These are phyloP conservation scores for Keqinozyma sinolaborantium DNA, from an alignment of 1,139 yeast genomes.

Conservation along the genomic window DNA sequence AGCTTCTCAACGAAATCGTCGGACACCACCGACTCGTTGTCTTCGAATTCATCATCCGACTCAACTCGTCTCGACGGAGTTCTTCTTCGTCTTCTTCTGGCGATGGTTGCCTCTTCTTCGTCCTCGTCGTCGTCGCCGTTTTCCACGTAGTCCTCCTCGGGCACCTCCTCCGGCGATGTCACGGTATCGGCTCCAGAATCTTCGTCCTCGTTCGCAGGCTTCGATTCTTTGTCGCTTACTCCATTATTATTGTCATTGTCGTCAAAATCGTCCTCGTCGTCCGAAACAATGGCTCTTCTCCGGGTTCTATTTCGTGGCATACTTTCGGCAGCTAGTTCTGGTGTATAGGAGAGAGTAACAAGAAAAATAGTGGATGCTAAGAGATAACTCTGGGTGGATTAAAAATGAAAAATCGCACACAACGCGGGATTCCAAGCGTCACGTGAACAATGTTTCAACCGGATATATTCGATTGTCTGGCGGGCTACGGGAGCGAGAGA, in stretches of 20 bases:
- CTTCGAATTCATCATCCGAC: conserved; percentile 16
- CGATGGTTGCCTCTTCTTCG: conserved; percentile 7
- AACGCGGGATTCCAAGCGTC: too few species aligned
- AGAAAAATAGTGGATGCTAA: conserved; percentile 10
- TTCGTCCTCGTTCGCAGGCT: conserved; percentile 2
- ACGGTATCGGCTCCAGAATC: conserved; percentile 7
- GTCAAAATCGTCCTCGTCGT: conserved; percentile 7
- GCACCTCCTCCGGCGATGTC: conserved; percentile 12
- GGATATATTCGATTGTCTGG: too few species aligned
- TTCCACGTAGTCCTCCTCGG: conserved; percentile 15
- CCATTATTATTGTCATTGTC: neutral
- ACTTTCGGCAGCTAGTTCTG: conserved; percentile 2
- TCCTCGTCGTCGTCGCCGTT: conserved; percentile 35
- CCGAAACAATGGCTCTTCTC: conserved; percentile 5
- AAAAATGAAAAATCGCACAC: neutral
- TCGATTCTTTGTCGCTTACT: conserved; percentile 1
- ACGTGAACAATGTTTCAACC: too few species aligned
- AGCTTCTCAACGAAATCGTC: conserved; percentile 29
- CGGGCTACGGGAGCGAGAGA: too few species aligned
- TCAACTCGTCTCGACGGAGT: conserved; percentile 7
- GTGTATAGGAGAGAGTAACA: conserved; percentile 11
- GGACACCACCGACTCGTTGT: conserved; percentile 19
- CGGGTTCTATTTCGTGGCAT: conserved; percentile 9
- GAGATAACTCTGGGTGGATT: neutral
- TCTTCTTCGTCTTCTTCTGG: conserved; percentile 11